These are phyloP conservation scores for Oxyria digyna DNA, from an alignment of 148 eudicot species.

Conservation along the genomic window DNA sequence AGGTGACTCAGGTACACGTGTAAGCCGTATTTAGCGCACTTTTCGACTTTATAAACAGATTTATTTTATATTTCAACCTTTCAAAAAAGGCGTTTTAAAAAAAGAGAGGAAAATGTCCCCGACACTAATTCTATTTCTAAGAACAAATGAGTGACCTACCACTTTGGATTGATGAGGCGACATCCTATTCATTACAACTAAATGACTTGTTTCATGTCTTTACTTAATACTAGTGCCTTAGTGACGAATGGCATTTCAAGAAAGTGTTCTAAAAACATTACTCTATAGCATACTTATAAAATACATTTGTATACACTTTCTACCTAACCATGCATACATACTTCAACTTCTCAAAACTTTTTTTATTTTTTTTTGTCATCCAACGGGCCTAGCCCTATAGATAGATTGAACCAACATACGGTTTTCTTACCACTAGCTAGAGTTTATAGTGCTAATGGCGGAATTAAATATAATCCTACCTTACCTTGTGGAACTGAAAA, in stretches of 20 bases:
- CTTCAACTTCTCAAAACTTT: background rate
- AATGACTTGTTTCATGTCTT: no score
- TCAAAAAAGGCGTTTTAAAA: no score
- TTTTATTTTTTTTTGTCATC: no score
- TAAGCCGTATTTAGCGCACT: background rate
- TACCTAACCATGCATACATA: background rate
- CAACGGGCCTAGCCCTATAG: no score
- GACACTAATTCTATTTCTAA: no score
- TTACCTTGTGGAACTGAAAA: no score
- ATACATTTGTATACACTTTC: background rate
- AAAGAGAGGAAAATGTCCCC: no score
- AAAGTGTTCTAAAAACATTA: background rate
- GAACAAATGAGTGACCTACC: background rate
- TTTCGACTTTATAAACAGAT: background rate
- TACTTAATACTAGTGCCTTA: no score
- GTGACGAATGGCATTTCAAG: background rate
- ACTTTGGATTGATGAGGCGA: background rate
- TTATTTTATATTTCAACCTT: background rate
- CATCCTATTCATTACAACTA: background rate
- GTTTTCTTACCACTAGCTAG: no score
- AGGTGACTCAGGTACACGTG: slow-evolving; percentile 4
- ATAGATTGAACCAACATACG: no score
- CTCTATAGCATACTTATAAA: background rate
- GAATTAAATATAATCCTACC: no score
- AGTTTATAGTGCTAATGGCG: no score